Evolutionary conservation across 78 protist species (phyloP).

Genomic region (Reticulomyxa filosa): DNA sequence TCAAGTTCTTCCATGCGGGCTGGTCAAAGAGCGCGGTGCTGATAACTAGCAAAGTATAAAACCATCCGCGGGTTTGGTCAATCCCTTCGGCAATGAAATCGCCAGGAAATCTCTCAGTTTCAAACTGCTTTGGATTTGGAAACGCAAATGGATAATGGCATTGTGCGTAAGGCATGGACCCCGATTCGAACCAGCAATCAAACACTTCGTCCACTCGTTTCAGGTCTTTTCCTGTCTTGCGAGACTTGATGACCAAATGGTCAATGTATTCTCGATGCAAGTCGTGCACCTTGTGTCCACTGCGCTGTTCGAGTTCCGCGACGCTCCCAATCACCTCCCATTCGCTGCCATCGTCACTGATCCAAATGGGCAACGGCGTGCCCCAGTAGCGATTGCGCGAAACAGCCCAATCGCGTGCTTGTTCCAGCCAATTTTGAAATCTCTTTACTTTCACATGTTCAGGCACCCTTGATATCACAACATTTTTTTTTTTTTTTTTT

Average conservation of each 20-base stretch:
- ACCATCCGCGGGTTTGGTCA: constrained; percentile 92
- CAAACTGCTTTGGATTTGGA: no score
- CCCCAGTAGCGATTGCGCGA: constrained; percentile 96
- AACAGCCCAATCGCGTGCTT: constrained; percentile 74
- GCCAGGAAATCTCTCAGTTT: constrained; percentile 90
- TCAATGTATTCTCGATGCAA: constrained; percentile 68
- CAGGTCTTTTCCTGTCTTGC: constrained; percentile 39
- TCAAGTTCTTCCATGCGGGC: constrained; percentile 89
- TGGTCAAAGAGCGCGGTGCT: constrained; percentile 81
- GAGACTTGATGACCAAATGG: constrained; percentile 69
- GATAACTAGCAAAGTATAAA: constrained; percentile 96
- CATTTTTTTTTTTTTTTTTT: no score
- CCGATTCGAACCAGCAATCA: constrained; percentile 99
- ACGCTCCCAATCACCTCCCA: constrained; percentile 53
- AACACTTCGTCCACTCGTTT: constrained; percentile 66
- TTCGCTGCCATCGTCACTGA: constrained; percentile 70
- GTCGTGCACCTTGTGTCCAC: constrained; percentile 50
- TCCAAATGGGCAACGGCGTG: constrained; percentile 98
- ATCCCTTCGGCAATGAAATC: constrained; percentile 98
- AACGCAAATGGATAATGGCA: constrained; percentile 7
- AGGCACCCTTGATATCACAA: constrained; percentile 44
- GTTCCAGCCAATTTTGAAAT: constrained; percentile 84
- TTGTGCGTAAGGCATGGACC: constrained; percentile 96
- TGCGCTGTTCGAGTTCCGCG: constrained; percentile 55
- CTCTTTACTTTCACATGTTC: constrained; percentile 57